These are phyloP conservation scores for Cubamyces lactineus DNA, from an alignment of 768 basidiomycete genomes.

Conservation along the genomic window DNA sequence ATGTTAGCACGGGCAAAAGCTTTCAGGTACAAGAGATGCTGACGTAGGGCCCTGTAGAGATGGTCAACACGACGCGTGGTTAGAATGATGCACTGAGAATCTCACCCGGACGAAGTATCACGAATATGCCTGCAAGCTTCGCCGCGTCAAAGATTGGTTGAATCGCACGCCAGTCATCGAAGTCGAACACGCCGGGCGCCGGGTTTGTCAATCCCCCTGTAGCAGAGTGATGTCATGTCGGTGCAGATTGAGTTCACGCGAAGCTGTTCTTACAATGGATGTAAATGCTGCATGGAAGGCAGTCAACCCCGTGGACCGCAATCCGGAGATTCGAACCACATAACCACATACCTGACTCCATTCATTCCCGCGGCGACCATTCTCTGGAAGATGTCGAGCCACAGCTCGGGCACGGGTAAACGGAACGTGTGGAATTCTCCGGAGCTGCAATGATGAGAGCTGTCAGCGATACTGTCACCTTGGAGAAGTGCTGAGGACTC, in stretches of 20 bases:
- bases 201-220: constrained; percentile 70
- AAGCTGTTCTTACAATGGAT: constrained; percentile 54
- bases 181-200: constrained; percentile 72
- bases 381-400: constrained; percentile 84
- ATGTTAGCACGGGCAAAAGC: background rate
- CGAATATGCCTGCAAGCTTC: constrained; percentile 71
- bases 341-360: constrained; percentile 50
- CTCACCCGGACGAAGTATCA: constrained; percentile 77
- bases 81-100: background rate
- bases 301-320: background rate
- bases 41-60: constrained; percentile 34
- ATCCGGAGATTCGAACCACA: background rate
- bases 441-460: constrained; percentile 50
- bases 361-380: constrained; percentile 82
- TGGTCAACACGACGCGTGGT: background rate
- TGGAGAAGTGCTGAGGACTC: constrained; percentile 31
- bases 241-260: no score
- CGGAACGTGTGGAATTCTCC: constrained; percentile 88
- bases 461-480: no score
- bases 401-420: constrained; percentile 76
- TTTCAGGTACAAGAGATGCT: background rate
- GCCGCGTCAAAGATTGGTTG: constrained; percentile 77
- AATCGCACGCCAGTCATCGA: constrained; percentile 68
- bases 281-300: constrained; percentile 51
- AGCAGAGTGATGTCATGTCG: background rate